Evolutionary conservation across 2,329 filamentous ascomycete genomes (phyloP).

Genomic region (Arachnopeziza araneosa): DNA sequence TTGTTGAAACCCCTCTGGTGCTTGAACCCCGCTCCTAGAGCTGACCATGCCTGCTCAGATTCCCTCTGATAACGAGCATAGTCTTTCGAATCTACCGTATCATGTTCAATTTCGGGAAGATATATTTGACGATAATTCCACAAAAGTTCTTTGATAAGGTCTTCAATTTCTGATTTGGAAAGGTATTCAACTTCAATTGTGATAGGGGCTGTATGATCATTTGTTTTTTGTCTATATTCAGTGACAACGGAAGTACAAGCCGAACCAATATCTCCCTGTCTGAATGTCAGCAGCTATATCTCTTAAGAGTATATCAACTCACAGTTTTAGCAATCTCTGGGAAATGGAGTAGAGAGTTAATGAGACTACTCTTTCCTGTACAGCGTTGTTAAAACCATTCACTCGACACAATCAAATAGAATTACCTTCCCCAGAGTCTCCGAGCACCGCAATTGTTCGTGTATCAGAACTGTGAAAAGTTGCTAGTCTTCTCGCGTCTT

Average conservation of each 20-base stretch:
- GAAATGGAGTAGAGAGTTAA: slow-evolving; percentile 33
- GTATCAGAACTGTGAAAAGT: slow-evolving; percentile 16
- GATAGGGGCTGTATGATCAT: slow-evolving; percentile 23
- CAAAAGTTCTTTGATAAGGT: slow-evolving; percentile 29
- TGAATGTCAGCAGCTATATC: neutral
- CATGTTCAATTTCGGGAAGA: slow-evolving; percentile 20
- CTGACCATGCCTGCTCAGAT: slow-evolving; percentile 38
- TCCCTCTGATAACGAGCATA: slow-evolving; percentile 25
- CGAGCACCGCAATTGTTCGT: slow-evolving; percentile 17
- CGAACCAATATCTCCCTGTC: slow-evolving; percentile 29
- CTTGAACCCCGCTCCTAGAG: slow-evolving; percentile 32
- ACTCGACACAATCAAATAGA: neutral
- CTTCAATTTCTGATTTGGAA: slow-evolving; percentile 23
- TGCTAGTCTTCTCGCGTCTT: slow-evolving; percentile 10
- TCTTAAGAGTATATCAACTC: slow-evolving; percentile 1
- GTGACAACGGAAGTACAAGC: slow-evolving; percentile 34
- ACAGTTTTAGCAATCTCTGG: slow-evolving; percentile 27
- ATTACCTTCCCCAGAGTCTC: slow-evolving; percentile 17
- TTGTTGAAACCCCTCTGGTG: slow-evolving; percentile 27
- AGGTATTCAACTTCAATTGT: slow-evolving; percentile 33
- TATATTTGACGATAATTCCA: slow-evolving; percentile 31
- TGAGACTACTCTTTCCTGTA: slow-evolving; percentile 31
- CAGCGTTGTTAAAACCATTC: slow-evolving; percentile 4
- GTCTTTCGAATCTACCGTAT: slow-evolving; percentile 20
- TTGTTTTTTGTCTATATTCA: slow-evolving; percentile 31